Evolutionary conservation across 1,284 basidiomycete species (phyloP).

Genomic region (Nidula niveotomentosa): DNA sequence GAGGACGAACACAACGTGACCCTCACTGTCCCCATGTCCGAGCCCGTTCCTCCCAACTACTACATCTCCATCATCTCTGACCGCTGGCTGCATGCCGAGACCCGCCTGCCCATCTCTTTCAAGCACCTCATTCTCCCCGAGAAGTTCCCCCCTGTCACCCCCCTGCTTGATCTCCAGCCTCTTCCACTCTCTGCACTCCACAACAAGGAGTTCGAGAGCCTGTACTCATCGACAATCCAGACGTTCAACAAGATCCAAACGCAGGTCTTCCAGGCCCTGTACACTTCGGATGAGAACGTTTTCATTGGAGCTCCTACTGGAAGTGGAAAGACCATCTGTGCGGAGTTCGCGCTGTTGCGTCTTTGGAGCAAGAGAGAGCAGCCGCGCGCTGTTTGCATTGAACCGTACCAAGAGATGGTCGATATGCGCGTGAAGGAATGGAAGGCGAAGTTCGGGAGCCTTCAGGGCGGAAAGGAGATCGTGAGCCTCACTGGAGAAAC

Average conservation of each 20-base stretch:
- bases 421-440: conserved; percentile 89
- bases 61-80: conserved; percentile 96
- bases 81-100: conserved; percentile 95
- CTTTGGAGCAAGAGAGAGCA: conserved; percentile 88
- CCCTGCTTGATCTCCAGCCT: conserved; percentile 91
- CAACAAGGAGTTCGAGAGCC: conserved; percentile 86
- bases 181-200: conserved; percentile 90
- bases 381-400: conserved; percentile 91
- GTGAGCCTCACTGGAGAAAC: conserved; percentile 94
- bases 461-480: conserved; percentile 92
- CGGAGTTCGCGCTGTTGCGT: conserved; percentile 92
- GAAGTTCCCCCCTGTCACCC: conserved; percentile 93
- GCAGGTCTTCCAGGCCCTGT: conserved; percentile 97
- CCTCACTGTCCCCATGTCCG: conserved; percentile 94
- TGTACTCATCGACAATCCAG: conserved; percentile 79
- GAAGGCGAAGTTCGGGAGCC: conserved; percentile 78
- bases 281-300: conserved; percentile 94
- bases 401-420: conserved; percentile 98
- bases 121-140: conserved; percentile 97
- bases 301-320: conserved; percentile 97
- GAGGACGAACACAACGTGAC: conserved; percentile 94
- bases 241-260: conserved; percentile 99
- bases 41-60: conserved; percentile 97
- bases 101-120: conserved; percentile 94
- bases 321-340: conserved; percentile 96